These are phyloP conservation scores for Cyclostephanos tholiformis DNA, from an alignment of 108 stramenopile genomes.

Conservation along the genomic window DNA sequence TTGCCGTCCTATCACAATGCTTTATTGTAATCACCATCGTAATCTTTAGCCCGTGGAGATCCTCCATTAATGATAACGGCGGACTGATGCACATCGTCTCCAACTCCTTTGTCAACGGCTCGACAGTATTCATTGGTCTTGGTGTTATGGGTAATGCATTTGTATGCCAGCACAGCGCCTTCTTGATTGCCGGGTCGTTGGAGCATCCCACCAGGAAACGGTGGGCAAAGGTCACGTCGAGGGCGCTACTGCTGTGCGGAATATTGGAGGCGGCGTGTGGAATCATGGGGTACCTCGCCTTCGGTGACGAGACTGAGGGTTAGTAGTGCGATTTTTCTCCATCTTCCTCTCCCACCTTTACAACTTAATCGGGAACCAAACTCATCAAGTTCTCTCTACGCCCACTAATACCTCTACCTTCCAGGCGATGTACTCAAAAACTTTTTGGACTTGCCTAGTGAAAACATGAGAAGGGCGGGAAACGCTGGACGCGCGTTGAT, in stretches of 20 bases:
- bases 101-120: conserved; percentile 24
- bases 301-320: conserved; percentile 47
- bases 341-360: background rate
- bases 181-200: conserved; percentile 49
- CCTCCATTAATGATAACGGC: conserved; percentile 31
- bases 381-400: background rate
- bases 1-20: conserved; percentile 42
- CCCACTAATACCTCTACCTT: background rate
- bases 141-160: conserved; percentile 51
- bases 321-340: conserved; percentile 14
- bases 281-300: conserved; percentile 42
- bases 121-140: conserved; percentile 43
- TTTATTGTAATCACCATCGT: conserved; percentile 36
- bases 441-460: conserved; percentile 47
- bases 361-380: background rate
- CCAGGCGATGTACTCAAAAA: conserved; percentile 79
- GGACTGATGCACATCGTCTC: conserved; percentile 33
- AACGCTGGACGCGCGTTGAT: conserved; percentile 52
- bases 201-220: conserved; percentile 39
- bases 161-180: conserved; percentile 55
- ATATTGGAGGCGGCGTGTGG: conserved; percentile 41
- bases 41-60: conserved; percentile 35
- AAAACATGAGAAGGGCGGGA: conserved; percentile 31
- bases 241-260: conserved; percentile 36
- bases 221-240: conserved; percentile 45